Base-by-base conservation (phyloP, 768 basidiomycete species). In the Tylopilus subfusipes region DNA sequence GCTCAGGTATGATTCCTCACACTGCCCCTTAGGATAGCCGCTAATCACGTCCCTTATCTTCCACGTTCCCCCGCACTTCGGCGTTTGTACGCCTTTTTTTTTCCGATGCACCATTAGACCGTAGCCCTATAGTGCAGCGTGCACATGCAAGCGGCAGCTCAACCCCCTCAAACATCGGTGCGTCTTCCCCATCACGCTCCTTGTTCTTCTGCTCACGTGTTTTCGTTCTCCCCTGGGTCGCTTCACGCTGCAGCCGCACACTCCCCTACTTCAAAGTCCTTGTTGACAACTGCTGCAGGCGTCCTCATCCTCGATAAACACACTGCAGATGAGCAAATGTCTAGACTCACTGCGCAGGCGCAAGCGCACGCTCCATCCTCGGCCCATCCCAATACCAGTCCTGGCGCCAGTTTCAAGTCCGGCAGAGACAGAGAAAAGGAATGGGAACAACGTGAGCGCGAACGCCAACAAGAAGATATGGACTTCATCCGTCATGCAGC, bases 221-320 rank as follows among this genome's bases (percentile, higher is more conserved):
- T 43, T 18, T 6, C 29, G 2, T 8, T 36, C 25, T 13, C 3
- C 12, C 36, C 36, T 40, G n/a, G 10, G 25, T 40, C 18, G 19
- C 38, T 12, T 22, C 39, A 22, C 38, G n/a, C 19, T 42, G 42
- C 46, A 71, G 68, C 61, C 49, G 56, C 69, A 31, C 69, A 71
- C 13, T 65, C 69, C 1, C 63, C 68, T 7, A 38, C 65, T 40
- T 59, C 68, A 25, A 71, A 63, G 29, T 24, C 60, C 6, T 55
- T 69, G 51, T 29, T 63, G 61, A 63, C 60, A 5, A 71, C 61
- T 6, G n/a, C 67, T 5, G 54, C 59, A 0, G 67, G 67, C 30
- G 56, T 60, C 27, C 66, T 68, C 54, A 58, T 68, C 44, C 68
- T 69, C 45, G 69, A 69, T 46, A 58, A 69, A 31, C 69, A 65